phyloP scores from a whole-genome alignment of 169 alveolate species.

The Plasmodium berghei region DNA sequence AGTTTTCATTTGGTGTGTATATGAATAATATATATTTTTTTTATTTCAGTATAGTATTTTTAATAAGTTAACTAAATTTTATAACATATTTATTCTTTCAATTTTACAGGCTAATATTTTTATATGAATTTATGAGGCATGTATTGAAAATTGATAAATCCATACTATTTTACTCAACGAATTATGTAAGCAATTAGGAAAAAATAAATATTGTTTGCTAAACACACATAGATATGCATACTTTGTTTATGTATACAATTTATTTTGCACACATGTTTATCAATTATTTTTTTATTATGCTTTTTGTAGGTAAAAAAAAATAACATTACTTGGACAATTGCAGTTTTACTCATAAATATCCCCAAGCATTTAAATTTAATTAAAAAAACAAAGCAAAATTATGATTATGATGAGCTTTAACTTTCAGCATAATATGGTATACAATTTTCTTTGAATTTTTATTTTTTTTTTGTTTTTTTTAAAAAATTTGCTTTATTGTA shows the following conservation, averaged over 20 bases:
- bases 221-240: not conserved
- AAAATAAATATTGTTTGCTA: not conserved
- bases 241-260: not conserved
- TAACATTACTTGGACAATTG: conserved; percentile 72
- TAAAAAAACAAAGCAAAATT: conserved; percentile 30
- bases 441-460: not conserved
- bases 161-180: conserved; percentile 65
- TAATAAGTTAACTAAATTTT: not conserved
- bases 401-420: conserved; percentile 58
- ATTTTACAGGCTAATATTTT: conserved; percentile 45
- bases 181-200: conserved; percentile 40
- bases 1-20: not conserved
- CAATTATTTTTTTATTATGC: not conserved
- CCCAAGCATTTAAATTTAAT: conserved; percentile 48
- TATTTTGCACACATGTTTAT: not conserved
- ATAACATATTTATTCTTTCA: not conserved
- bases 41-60: not conserved
- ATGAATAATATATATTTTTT: not conserved
- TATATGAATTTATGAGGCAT: conserved; percentile 68
- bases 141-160: conserved; percentile 32
- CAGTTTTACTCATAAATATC: conserved; percentile 63
- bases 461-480: not conserved
- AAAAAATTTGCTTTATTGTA: too few species aligned
- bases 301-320: conserved; percentile 36
- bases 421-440: not conserved